Evolutionary conservation across 2,329 filamentous ascomycete genomes (phyloP).

Genomic region (Juglanconis oblonga): DNA sequence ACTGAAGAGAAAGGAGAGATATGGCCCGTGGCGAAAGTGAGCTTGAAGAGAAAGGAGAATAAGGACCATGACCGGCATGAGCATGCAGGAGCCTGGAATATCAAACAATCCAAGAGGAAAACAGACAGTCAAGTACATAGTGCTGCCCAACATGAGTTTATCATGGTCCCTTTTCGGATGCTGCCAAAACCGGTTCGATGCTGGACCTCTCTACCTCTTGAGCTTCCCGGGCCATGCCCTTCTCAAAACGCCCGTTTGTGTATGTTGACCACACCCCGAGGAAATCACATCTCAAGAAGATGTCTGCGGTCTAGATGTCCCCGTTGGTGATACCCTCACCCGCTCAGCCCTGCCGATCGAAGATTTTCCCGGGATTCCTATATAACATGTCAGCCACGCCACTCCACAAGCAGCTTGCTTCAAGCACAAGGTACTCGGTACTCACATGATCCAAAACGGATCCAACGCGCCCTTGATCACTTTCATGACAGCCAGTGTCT

Average conservation of each 20-base stretch:
- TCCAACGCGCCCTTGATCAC: constrained; percentile 80
- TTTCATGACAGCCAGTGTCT: constrained; percentile 81
- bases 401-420: not conserved
- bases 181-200: not conserved
- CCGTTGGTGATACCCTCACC: not conserved
- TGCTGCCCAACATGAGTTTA: not conserved
- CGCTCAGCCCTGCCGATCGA: constrained; percentile 53
- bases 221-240: not conserved
- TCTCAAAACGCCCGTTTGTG: not conserved
- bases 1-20: too few species aligned
- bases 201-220: not conserved
- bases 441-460: constrained; percentile 74
- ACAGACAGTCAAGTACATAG: not conserved
- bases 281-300: not conserved
- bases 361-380: constrained; percentile 83
- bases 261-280: not conserved
- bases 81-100: too few species aligned
- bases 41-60: too few species aligned
- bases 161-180: not conserved
- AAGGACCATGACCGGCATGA: too few species aligned
- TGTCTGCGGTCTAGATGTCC: not conserved
- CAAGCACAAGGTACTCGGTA: not conserved
- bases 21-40: too few species aligned
- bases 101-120: too few species aligned
- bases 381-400: constrained; percentile 3